Conservation (phyloP, 768 basidiomycete species). For the Austroboletus eburneus region DNA sequence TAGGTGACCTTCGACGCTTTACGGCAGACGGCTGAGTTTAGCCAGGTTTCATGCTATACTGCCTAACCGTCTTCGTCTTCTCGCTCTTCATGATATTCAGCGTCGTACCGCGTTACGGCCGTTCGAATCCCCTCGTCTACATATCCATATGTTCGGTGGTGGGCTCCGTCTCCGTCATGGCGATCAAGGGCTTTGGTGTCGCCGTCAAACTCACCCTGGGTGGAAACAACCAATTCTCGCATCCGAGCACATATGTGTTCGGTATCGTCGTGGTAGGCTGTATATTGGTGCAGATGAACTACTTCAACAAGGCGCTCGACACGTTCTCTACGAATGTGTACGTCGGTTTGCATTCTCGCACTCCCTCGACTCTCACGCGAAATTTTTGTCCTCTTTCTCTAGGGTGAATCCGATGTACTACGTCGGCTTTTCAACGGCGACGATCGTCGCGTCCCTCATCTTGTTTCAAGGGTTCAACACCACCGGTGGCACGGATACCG, state of each 20-base stretch:
- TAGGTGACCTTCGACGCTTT: constrained; percentile 31
- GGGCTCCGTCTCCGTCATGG: constrained; percentile 97
- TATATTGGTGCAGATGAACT: constrained; percentile 92
- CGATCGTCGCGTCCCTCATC: constrained; percentile 90
- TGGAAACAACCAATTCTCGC: constrained; percentile 93
- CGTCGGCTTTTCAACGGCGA: constrained; percentile 92
- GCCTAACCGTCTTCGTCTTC: constrained; percentile 79
- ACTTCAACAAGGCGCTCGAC: constrained; percentile 97
- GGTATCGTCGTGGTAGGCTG: constrained; percentile 76
- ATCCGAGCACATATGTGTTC: constrained; percentile 96
- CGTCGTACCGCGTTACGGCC: constrained; percentile 82
- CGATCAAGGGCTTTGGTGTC: constrained; percentile 96
- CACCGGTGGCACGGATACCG: constrained; percentile 69
- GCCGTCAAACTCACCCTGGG: constrained; percentile 91
- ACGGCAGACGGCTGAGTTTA: constrained; percentile 6
- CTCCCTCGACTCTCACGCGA: no score
- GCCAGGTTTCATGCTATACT: constrained; percentile 87
- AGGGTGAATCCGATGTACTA: constrained; percentile 99
- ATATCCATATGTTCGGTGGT: constrained; percentile 95
- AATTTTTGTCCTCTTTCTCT: constrained; percentile 1
- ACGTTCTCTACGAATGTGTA: constrained; percentile 98
- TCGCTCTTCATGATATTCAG: constrained; percentile 82
- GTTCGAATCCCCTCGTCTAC: constrained; percentile 85
- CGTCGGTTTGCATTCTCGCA: constrained; percentile 29
- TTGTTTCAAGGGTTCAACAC: constrained; percentile 98